Conservation (phyloP, 148 eudicot genomes). For the Polygonum aviculare region DNA sequence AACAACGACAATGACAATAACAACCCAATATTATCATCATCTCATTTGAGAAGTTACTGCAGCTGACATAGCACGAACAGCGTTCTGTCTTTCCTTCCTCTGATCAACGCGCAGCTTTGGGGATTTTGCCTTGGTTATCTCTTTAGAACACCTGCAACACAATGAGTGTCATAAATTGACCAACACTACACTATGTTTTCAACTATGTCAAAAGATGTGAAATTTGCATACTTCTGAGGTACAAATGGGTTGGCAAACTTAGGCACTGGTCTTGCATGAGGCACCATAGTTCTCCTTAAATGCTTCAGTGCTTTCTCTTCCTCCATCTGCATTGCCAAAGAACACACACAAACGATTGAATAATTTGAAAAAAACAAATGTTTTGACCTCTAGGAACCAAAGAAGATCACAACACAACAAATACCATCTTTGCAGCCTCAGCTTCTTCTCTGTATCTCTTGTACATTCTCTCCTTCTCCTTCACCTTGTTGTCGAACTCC, state of each 20-base stretch:
- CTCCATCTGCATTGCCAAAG: constrained; percentile 54
- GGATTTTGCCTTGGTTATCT: constrained; percentile 61
- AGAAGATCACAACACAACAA: neutral
- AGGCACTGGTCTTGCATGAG: constrained; percentile 91
- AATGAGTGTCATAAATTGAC: neutral
- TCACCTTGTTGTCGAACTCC: constrained; percentile 80
- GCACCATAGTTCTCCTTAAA: constrained; percentile 75
- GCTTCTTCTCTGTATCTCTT: constrained; percentile 92
- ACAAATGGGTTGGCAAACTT: constrained; percentile 60
- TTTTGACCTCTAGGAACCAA: neutral
- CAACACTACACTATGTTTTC: neutral
- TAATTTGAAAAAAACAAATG: neutral
- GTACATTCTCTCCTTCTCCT: constrained; percentile 77
- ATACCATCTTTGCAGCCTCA: constrained; percentile 77
- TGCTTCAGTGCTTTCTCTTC: constrained; percentile 97
- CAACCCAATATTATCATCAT: neutral
- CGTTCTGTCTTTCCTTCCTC: constrained; percentile 40
- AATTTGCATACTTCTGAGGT: constrained; percentile 65
- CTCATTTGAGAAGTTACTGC: constrained; percentile 12
- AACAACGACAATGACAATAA: neutral
- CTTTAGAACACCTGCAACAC: constrained; percentile 51
- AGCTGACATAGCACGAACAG: neutral
- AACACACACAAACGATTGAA: neutral
- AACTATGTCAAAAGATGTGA: neutral
- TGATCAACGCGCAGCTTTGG: constrained; percentile 51